phyloP scores from a whole-genome alignment of 2,329 filamentous ascomycete species.

The Lasiodiplodia gonubiensis region DNA sequence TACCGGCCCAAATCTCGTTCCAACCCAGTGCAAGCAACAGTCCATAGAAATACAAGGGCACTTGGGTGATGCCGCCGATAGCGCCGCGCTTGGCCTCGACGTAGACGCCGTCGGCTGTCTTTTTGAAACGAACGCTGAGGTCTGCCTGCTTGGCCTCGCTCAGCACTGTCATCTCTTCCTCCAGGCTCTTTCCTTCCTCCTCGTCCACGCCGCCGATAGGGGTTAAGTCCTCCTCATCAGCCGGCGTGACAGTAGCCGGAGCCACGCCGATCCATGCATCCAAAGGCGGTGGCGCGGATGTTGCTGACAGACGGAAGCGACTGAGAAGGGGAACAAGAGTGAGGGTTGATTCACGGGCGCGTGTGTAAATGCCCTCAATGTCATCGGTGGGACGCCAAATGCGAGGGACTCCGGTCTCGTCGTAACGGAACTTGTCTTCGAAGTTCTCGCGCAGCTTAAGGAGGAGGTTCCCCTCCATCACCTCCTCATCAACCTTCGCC shows the following conservation, averaged over 20 bases:
- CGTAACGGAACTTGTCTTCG: conserved; percentile 98
- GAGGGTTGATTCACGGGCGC: conserved; percentile 88
- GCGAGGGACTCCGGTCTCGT: conserved; percentile 89
- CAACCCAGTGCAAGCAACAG: conserved; percentile 90
- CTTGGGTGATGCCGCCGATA: conserved; percentile 91
- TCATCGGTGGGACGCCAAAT: conserved; percentile 98
- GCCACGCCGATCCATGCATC: conserved; percentile 81
- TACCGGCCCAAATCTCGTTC: conserved; percentile 96
- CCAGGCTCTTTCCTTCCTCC: conserved; percentile 89
- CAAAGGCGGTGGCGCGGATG: conserved; percentile 79
- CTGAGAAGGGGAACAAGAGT: conserved; percentile 88
- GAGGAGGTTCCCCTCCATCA: conserved; percentile 95
- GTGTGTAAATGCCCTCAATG: conserved; percentile 94
- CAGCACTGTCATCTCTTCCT: conserved; percentile 96
- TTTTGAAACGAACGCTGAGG: conserved; percentile 93
- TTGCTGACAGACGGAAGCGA: conserved; percentile 78
- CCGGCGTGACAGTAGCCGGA: conserved; percentile 73
- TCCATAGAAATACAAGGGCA: conserved; percentile 93
- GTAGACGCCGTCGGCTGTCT: conserved; percentile 96
- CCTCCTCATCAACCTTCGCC: conserved; percentile 92
- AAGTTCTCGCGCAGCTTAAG: conserved; percentile 98
- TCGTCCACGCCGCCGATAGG: conserved; percentile 95
- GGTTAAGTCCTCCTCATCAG: conserved; percentile 86
- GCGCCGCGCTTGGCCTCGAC: conserved; percentile 97
- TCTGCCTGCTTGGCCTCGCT: conserved; percentile 90